phyloP scores from a whole-genome alignment of 192 early-diverging fungal species.

The Coemansia sp. region DNA sequence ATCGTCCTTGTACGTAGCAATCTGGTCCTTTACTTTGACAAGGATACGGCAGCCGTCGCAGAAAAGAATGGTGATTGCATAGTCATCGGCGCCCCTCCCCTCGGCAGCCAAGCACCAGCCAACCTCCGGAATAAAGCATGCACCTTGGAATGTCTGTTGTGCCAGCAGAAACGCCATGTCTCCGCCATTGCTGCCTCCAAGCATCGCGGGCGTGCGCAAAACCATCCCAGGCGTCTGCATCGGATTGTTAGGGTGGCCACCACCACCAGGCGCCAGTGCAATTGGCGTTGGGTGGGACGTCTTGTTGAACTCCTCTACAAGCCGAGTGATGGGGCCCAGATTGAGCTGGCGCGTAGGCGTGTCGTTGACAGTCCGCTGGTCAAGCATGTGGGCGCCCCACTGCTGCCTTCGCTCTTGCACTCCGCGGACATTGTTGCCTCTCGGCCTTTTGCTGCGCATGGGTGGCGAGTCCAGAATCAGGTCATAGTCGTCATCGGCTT shows the following conservation, averaged over 20 bases:
- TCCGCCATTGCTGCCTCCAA: not conserved
- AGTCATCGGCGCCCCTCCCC: conserved; percentile 20
- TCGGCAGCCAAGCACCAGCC: conserved; percentile 53
- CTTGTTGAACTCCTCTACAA: conserved; percentile 41
- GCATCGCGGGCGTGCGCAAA: conserved; percentile 20
- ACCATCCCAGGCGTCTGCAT: conserved; percentile 23
- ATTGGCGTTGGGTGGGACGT: not conserved
- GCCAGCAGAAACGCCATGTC: conserved; percentile 6
- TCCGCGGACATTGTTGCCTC: not conserved
- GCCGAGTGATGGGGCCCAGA: conserved; percentile 37
- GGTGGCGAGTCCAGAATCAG: not conserved
- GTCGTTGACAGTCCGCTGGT: conserved; percentile 38
- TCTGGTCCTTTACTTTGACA: conserved; percentile 27
- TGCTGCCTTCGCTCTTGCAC: conserved; percentile 5
- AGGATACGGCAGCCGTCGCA: conserved; percentile 49
- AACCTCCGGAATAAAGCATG: conserved; percentile 45
- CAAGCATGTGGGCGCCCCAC: conserved; percentile 32
- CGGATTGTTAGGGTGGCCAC: conserved; percentile 5
- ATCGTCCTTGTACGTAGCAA: conserved; percentile 21
- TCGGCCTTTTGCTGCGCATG: not conserved
- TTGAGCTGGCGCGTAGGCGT: conserved; percentile 37
- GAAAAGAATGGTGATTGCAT: conserved; percentile 37
- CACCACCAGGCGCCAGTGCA: not conserved
- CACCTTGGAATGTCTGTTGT: conserved; percentile 20
- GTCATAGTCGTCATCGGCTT: not conserved